A percentile compares a stretch with the other conserved stretches of the same genome.
Conservation (phyloP, 768 basidiomycete genomes). For the Phanerochaete carnosa region DNA sequence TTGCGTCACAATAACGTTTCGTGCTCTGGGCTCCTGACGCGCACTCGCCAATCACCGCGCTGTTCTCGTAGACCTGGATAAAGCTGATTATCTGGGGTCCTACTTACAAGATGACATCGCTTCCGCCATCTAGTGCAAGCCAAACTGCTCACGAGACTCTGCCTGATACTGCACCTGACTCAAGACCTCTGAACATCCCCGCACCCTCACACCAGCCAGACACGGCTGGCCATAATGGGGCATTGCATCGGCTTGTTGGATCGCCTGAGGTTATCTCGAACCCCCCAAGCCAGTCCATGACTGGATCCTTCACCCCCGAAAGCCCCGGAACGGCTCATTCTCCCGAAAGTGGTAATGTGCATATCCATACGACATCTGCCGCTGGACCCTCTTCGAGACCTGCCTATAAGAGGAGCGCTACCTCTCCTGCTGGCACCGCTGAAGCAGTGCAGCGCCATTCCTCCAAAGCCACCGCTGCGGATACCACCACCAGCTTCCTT, state of each 20-base stretch:
- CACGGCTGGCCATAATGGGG: neutral
- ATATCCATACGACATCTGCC: neutral
- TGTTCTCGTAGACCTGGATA: too few relatives aligned
- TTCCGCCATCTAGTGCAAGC: neutral
- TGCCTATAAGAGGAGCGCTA: neutral
- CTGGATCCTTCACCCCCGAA: slow-evolving; percentile 2
- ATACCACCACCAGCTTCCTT: neutral
- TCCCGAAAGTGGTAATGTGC: neutral
- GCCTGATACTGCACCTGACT: neutral
- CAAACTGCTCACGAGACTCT: neutral
- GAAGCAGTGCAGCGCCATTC: neutral
- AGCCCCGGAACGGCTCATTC: neutral
- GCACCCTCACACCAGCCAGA: neutral
- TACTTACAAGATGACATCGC: neutral
- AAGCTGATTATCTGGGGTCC: neutral
- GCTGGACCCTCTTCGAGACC: neutral
- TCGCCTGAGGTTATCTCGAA: slow-evolving; percentile 9
- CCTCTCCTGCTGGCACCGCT: neutral
- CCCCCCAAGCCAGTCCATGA: neutral
- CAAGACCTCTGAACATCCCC: neutral
- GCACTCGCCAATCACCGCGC: too few relatives aligned
- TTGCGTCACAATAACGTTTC: too few relatives aligned
- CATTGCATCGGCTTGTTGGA: slow-evolving; percentile 3
- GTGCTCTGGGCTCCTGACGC: too few relatives aligned
- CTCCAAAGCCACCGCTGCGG: neutral